Evolutionary conservation across 2,329 filamentous ascomycete species (phyloP).

Genomic region (Tetracladium maxilliforme): DNA sequence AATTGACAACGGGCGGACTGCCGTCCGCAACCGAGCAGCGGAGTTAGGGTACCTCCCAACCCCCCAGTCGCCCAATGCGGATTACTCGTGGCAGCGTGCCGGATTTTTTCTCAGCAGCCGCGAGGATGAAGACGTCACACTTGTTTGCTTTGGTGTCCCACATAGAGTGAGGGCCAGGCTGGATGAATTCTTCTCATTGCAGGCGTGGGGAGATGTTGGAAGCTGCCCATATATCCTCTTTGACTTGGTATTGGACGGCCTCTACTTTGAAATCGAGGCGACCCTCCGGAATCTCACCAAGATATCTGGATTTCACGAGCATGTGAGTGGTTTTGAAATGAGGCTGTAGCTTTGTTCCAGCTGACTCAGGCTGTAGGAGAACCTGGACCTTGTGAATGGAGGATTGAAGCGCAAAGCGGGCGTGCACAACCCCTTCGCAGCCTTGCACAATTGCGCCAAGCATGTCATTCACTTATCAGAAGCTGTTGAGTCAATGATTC

Average conservation of each 20-base stretch:
- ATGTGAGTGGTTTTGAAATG: conserved; percentile 4
- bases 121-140: conserved; percentile 3
- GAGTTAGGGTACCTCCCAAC: no score
- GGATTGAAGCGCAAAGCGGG: conserved; percentile 1
- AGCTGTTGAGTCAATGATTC: conserved; percentile 6
- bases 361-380: no score
- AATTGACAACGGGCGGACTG: neutral
- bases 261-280: conserved; percentile 8
- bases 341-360: conserved; percentile 3
- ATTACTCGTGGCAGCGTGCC: conserved; percentile 6
- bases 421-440: conserved; percentile 7
- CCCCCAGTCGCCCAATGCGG: conserved; percentile 3
- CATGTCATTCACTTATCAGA: conserved; percentile 9
- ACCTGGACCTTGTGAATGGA: no score
- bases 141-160: conserved; percentile 8
- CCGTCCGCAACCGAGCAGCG: no score
- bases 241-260: conserved; percentile 9
- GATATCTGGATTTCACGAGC: conserved; percentile 7
- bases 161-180: no score
- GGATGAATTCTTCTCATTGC: conserved; percentile 1
- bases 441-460: conserved; percentile 9
- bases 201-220: conserved; percentile 2
- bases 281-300: conserved; percentile 8
- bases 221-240: conserved; percentile 7
- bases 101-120: conserved; percentile 6